Evolutionary conservation across 2,329 filamentous ascomycete species (phyloP), one percentile per base, ranked within the genome.

Genomic region (Talaromyces sp.): DNA sequence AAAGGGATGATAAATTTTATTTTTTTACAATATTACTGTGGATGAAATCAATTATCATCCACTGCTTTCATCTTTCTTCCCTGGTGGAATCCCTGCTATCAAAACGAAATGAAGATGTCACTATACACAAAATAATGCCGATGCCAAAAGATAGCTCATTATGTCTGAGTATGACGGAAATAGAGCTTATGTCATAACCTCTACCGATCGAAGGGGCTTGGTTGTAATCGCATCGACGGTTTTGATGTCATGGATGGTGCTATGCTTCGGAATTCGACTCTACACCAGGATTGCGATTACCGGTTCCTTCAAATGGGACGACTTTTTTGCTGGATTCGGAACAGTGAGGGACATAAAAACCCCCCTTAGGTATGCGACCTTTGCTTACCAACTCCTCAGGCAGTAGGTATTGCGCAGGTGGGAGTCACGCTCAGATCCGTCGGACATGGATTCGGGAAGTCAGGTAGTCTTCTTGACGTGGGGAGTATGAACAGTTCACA

Each of bases 271-370:
- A 9, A 62, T 66, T 30, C 67, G 66, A 27, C 58, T 68, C 27
- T 69, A 69, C 57, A 70, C 67, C 51, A 64, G 67, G 22, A 22
- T 67, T 15, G 55, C 62, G 19, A 69, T 71, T 19, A 71, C 69
- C 49, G 69, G 69, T 7, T 68, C 67, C 0, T 62, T 67, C 28
- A 66, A 65, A 3, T 15, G 62, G 47, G 69, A 71, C 52, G 69
- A 71, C 56, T 32, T 65, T 17, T 60, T 63, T 53, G 64, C 63
- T 27, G 66, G 64, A 52, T 44, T 61, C 30, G 67, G 58, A 49
- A 59, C 59, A 36, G 66, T 68, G 60, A 62, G 66, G n/a, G 28
- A 19, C 28, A 42, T 19, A 4, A 30, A 30, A 25, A 13, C 4
- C 17, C 17, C 8, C 1, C 10, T 9, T 28, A 5, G 49, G 15